These are phyloP conservation scores for Omphalotus olearius DNA, from an alignment of 1,284 basidiomycete genomes.

Conservation along the genomic window DNA sequence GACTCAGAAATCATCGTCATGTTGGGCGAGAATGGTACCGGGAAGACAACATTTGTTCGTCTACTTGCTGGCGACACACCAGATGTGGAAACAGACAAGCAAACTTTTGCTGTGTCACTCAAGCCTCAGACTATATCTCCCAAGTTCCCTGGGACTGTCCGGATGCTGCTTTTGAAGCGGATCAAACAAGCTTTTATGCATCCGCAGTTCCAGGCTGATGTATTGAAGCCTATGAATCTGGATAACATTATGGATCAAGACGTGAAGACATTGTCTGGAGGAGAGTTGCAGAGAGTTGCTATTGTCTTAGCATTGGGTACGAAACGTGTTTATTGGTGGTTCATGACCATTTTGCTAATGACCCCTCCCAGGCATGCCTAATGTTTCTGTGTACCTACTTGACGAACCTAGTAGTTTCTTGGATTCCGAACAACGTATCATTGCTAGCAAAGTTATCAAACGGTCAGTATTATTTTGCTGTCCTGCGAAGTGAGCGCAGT, in stretches of 20 bases:
- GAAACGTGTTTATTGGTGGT: conserved; percentile 12
- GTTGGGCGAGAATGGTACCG: conserved; percentile 96
- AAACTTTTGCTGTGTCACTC: conserved; percentile 79
- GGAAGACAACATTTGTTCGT: conserved; percentile 95
- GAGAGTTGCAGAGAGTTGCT: conserved; percentile 94
- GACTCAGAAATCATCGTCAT: conserved; percentile 98
- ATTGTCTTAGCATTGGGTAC: conserved; percentile 84
- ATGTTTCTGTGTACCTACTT: conserved; percentile 82
- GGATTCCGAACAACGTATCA: conserved; percentile 98
- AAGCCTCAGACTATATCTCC: conserved; percentile 97
- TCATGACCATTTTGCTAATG: neutral
- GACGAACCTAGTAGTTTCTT: conserved; percentile 89
- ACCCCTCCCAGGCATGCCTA: conserved; percentile 59
- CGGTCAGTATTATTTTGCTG: conserved; percentile 45
- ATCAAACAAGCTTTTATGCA: conserved; percentile 96
- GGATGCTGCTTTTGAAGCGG: conserved; percentile 89
- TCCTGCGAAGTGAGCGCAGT: neutral
- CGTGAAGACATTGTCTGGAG: conserved; percentile 93
- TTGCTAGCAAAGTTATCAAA: conserved; percentile 95
- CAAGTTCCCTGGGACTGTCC: conserved; percentile 90
- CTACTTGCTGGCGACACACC: conserved; percentile 87
- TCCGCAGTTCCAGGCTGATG: conserved; percentile 95
- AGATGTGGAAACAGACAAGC: conserved; percentile 79
- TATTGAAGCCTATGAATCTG: conserved; percentile 92
- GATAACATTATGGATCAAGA: conserved; percentile 95